Evolutionary conservation across 305 asterid species (phyloP), one percentile per base, ranked within the genome.

Genomic region (Fraxinus xanthoxyloides): DNA sequence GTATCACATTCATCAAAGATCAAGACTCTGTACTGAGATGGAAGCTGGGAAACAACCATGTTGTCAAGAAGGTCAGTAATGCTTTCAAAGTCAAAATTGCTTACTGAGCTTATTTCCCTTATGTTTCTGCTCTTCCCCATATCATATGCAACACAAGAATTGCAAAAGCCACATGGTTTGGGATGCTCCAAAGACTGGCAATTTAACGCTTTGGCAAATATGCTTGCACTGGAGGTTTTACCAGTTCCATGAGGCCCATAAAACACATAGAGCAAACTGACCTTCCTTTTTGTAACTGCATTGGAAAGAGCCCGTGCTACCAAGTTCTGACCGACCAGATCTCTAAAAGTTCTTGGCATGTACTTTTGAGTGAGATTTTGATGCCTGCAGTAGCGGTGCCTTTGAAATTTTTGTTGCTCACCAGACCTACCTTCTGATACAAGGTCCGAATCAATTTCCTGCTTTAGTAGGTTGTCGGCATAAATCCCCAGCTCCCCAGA

Each of bases 191-290:
- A 77, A 61, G 98, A 93, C 75, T 86, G 97, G 91, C 99, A 96
- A 79, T 91, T 96, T 80, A 96, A 88, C 75, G 95, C 95, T 85
- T 95, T 84, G 63, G 98, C 88, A 78, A 96, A 96, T 82, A 94
- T 89, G 69, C 94, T 97, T 10, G 98, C 99, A 83, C 97, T 91
- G 1, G 98, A 89, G 54, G 98, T 96, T 89, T 96, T 96, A 59
- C 98, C 99, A 6, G 98, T 96, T 81, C 99, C 99, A 56, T 87
- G 97, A 74, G 98, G 97, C 84, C 99, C 99, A 48, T 92, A 90
- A 83, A 96, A 96, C 84, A 94, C 91, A 83, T 96, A 96, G 54
- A 96, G 92, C 88, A 91, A 85, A 82, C 98, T 97, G n/a, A 96
- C 87, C 78, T 94, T 96, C 85, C 90, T 88, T 87, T 82, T 93